Conservation (phyloP, 768 basidiomycete genomes). For the Atractiella rhizophila region DNA sequence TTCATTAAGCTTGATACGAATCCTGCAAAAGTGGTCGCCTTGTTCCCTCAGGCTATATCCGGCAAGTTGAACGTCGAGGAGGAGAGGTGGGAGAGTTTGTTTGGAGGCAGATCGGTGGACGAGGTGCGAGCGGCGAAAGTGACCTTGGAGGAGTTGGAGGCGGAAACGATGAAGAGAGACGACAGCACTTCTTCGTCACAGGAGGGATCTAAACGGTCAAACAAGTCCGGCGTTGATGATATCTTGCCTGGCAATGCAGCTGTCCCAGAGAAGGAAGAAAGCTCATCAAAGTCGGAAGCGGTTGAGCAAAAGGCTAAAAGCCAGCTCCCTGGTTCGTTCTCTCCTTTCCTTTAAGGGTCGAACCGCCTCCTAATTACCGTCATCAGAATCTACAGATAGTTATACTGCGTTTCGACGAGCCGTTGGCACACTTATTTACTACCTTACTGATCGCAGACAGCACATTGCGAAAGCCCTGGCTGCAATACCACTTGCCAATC, state of each 20-base stretch:
- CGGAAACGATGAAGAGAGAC: slow-evolving; percentile 11
- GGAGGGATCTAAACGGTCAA: no score
- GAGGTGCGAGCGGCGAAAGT: slow-evolving; percentile 18
- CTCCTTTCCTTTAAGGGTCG: neutral
- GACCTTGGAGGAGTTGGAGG: slow-evolving; percentile 18
- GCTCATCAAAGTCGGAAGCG: no score
- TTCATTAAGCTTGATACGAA: slow-evolving; percentile 73
- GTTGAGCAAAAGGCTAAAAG: no score
- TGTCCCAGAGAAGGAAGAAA: no score
- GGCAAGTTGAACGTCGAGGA: slow-evolving; percentile 47
- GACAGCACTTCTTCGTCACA: no score
- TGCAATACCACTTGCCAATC: slow-evolving; percentile 40
- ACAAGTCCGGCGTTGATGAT: no score
- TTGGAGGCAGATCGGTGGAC: slow-evolving; percentile 36
- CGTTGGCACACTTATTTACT: slow-evolving; percentile 65
- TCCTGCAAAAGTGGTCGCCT: slow-evolving; percentile 72
- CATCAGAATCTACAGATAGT: neutral
- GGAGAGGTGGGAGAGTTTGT: slow-evolving; percentile 53
- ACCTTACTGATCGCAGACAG: slow-evolving; percentile 67
- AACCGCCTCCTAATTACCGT: neutral
- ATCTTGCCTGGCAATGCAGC: no score
- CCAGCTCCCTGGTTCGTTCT: no score
- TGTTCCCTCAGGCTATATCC: slow-evolving; percentile 58
- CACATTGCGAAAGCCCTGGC: slow-evolving; percentile 56
- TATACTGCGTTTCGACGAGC: slow-evolving; percentile 26